phyloP scores from a whole-genome alignment of 257 asterid species.

The Solanum chilense region DNA sequence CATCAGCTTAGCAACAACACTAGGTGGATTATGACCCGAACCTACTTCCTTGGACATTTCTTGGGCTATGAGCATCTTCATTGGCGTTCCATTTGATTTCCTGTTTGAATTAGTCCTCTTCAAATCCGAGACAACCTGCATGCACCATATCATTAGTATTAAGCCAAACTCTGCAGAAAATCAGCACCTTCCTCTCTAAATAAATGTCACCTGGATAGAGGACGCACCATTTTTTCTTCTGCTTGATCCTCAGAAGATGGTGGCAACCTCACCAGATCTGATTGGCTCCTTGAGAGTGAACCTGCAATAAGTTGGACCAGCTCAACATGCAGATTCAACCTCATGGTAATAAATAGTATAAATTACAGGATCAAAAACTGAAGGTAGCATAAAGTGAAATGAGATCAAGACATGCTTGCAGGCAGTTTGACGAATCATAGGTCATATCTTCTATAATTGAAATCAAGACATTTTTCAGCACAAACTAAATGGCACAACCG shows the following conservation, averaged over 20 bases:
- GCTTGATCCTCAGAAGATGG: conserved; percentile 31
- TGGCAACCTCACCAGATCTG: conserved; percentile 52
- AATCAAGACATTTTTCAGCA: background rate
- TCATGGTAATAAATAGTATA: background rate
- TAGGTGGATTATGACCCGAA: conserved; percentile 6
- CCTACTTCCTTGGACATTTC: conserved; percentile 18
- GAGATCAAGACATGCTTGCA: background rate
- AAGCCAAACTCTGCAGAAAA: conserved; percentile 5
- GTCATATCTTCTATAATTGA: background rate
- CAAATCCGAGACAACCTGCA: conserved; percentile 41
- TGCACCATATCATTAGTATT: conserved; percentile 3
- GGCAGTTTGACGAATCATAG: background rate
- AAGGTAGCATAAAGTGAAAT: background rate
- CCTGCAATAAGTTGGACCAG: conserved; percentile 22
- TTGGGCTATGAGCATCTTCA: conserved; percentile 20
- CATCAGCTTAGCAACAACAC: conserved; percentile 26
- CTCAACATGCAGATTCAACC: background rate
- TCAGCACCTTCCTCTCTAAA: background rate
- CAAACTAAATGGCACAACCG: background rate
- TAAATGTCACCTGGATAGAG: conserved; percentile 6
- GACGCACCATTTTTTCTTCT: conserved; percentile 60
- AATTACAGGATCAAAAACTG: background rate
- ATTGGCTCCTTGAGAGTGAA: conserved; percentile 66
- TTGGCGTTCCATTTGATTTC: conserved; percentile 15
- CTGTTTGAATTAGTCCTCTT: background rate